Percentiles rank a stretch among this genome's conserved stretches.
phyloP scores from a whole-genome alignment of 306 rosid species.

The Glycine soja region DNA sequence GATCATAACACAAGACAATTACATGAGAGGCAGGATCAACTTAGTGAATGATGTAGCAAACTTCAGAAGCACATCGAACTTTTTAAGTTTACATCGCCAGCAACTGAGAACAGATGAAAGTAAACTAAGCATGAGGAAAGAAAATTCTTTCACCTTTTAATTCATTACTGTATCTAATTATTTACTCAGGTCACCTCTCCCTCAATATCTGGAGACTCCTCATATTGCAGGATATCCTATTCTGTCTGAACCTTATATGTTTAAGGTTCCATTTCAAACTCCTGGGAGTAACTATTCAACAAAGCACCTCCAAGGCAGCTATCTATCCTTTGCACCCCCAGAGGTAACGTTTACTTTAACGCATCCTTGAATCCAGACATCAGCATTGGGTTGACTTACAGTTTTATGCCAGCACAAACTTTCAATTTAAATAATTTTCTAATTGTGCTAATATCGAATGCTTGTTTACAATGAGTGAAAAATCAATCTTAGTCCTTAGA shows the following conservation, averaged over 20 bases:
- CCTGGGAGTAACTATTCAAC: constrained; percentile 68
- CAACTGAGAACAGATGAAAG: constrained; percentile 30
- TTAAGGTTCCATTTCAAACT: constrained; percentile 65
- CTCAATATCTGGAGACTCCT: constrained; percentile 57
- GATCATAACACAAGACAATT: constrained; percentile 3
- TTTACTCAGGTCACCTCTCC: constrained; percentile 80
- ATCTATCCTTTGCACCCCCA: constrained; percentile 92
- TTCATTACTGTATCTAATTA: constrained; percentile 16
- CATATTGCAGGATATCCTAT: constrained; percentile 80
- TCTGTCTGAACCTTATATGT: constrained; percentile 64
- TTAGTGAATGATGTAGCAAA: neutral
- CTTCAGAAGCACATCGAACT: constrained; percentile 18
- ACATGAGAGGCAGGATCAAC: neutral
- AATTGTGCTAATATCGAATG: neutral
- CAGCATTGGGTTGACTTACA: constrained; percentile 7
- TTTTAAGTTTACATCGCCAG: neutral
- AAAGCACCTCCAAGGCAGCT: constrained; percentile 60
- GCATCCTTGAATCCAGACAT: constrained; percentile 37
- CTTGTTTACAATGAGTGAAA: neutral
- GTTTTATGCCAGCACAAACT: constrained; percentile 9
- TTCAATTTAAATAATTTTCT: neutral
- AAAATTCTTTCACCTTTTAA: constrained; percentile 29
- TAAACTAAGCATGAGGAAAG: constrained; percentile 25
- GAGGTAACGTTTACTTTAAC: constrained; percentile 69
- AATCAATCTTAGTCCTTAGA: too few species aligned